Evolutionary conservation across 768 basidiomycete genomes (phyloP).

Genomic region (Rhodotorula kratochvilovae): DNA sequence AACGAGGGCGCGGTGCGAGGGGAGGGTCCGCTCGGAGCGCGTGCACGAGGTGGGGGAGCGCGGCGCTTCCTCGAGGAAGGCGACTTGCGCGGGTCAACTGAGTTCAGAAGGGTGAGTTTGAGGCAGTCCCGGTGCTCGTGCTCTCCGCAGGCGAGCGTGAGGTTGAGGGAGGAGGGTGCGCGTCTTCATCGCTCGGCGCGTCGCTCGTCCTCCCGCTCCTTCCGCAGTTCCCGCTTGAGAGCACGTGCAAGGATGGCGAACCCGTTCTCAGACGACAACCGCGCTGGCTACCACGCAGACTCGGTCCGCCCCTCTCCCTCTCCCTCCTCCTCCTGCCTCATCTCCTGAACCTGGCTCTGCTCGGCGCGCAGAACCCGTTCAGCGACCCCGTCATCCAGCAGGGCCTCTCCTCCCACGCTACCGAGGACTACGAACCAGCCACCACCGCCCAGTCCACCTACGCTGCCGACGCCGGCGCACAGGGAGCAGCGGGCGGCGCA

Average conservation of each 20-base stretch:
- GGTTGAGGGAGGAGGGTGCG: too few relatives aligned
- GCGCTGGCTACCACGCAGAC: background rate
- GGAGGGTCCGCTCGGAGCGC: too few relatives aligned
- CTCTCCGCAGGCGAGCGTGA: too few relatives aligned
- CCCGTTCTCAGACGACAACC: background rate
- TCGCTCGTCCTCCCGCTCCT: background rate
- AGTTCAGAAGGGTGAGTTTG: too few relatives aligned
- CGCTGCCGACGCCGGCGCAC: slow-evolving; percentile 34
- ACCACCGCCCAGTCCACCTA: background rate
- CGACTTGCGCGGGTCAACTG: too few relatives aligned
- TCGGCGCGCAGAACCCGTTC: slow-evolving; percentile 19
- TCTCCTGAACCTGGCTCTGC: background rate
- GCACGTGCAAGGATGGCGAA: too few relatives aligned
- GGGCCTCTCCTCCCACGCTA: background rate
- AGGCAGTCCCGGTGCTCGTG: too few relatives aligned
- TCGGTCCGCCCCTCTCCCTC: background rate
- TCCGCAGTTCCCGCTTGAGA: background rate
- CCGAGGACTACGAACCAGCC: background rate
- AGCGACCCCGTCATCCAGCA: slow-evolving; percentile 49
- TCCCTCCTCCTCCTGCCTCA: background rate
- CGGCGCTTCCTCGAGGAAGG: too few relatives aligned
- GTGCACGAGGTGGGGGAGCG: background rate
- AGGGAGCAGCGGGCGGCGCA: slow-evolving; percentile 45
- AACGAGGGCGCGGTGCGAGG: background rate
- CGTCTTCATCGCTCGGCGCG: too few relatives aligned